Percentiles rank a stretch among this genome's conserved stretches.
These are phyloP conservation scores for Sporothrix euskadiensis DNA, from an alignment of 2,329 filamentous ascomycete species.

Conservation along the genomic window DNA sequence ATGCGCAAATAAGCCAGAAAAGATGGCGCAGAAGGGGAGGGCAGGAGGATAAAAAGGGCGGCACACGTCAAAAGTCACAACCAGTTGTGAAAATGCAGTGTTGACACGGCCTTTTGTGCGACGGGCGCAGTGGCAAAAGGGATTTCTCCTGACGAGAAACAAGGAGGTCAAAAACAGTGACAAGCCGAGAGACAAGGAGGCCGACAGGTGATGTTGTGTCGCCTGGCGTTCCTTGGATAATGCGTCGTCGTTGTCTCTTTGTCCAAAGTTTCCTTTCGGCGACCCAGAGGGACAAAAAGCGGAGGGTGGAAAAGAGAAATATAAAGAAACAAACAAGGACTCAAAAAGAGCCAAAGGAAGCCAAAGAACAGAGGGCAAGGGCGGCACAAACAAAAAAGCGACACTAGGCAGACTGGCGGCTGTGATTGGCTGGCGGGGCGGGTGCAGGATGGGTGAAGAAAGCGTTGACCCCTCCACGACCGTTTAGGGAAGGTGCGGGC, in stretches of 20 bases:
- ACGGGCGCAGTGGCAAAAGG: conserved; percentile 13
- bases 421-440: conserved; percentile 28
- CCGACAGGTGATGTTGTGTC: conserved; percentile 3
- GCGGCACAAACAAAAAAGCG: conserved; percentile 18
- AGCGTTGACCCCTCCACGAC: conserved; percentile 29
- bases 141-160: background rate
- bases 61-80: conserved; percentile 30
- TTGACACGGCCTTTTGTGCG: conserved; percentile 16
- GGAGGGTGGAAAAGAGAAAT: conserved; percentile 13
- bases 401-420: conserved; percentile 3
- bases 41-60: background rate
- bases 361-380: conserved; percentile 9
- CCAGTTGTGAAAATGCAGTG: conserved; percentile 30
- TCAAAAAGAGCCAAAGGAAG: background rate
- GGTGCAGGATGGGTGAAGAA: conserved; percentile 9
- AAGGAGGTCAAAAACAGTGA: background rate
- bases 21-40: background rate
- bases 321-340: conserved; percentile 22
- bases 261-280: conserved; percentile 24
- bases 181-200: background rate
- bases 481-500: conserved; percentile 33
- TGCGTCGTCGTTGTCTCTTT: conserved; percentile 26
- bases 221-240: background rate
- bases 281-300: conserved; percentile 8
- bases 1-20: background rate